Evolutionary conservation across 129 eudicot genomes (phyloP).

Genomic region (Lonicera japonica): DNA sequence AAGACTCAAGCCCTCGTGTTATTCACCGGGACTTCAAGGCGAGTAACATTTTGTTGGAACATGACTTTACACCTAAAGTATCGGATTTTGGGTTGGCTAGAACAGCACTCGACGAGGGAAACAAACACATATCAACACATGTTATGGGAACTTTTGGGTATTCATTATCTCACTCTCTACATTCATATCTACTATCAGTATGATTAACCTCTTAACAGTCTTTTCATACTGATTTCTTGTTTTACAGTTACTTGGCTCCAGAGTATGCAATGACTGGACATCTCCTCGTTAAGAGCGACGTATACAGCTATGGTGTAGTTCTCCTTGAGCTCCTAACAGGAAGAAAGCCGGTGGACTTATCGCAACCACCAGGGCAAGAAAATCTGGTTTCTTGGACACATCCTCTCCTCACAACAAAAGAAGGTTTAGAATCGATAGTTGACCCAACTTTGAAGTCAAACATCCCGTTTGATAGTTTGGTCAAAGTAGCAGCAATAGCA

Average conservation of each 20-base stretch:
- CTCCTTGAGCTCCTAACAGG: constrained; percentile 94
- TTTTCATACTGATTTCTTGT: not conserved
- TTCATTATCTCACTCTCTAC: not conserved
- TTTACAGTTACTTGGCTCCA: constrained; percentile 81
- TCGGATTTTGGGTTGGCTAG: constrained; percentile 98
- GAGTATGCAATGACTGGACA: constrained; percentile 99
- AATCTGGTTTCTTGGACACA: constrained; percentile 93
- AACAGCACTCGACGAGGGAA: constrained; percentile 69
- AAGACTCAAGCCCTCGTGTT: constrained; percentile 97
- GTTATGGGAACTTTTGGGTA: constrained; percentile 99
- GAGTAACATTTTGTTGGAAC: constrained; percentile 85
- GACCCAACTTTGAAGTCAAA: constrained; percentile 46
- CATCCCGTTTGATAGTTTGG: constrained; percentile 54
- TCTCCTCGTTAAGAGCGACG: constrained; percentile 92
- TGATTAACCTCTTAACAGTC: not conserved
- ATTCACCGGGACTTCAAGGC: constrained; percentile 97
- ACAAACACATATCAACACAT: constrained; percentile 82
- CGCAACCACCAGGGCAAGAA: constrained; percentile 95
- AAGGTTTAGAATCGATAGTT: constrained; percentile 47
- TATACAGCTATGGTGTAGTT: constrained; percentile 96
- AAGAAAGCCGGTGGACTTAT: constrained; percentile 83
- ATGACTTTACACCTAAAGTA: constrained; percentile 92
- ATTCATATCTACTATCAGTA: too few relatives aligned
- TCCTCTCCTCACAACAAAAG: constrained; percentile 69
- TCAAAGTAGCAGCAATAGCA: constrained; percentile 88